Evolutionary conservation across 208 protist species (phyloP), one percentile per base, ranked within the genome.

Genomic region (Acanthamoeba triangularis): DNA sequence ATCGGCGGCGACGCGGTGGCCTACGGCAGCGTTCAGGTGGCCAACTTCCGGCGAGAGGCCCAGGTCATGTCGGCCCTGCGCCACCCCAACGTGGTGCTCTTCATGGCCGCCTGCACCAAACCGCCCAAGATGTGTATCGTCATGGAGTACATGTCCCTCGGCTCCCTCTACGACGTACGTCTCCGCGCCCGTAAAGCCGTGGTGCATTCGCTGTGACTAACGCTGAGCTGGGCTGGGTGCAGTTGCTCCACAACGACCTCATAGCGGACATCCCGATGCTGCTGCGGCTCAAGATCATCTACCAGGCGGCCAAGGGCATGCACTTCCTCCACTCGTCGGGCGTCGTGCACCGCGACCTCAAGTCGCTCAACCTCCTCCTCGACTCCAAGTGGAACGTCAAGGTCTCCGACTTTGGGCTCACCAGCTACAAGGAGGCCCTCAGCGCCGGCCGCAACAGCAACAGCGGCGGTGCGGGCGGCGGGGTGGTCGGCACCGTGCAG

Each of bases 101-200:
- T 82, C 41, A 82, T 82, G 74, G 74, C 37, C 16, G 74, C 74
- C 74, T 82, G 74, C 74, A 82, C 74, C 74, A 82, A 41, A 16
- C 37, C 33, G n/a, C 37, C 37, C 10, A 41, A 82, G 37, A 82
- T 82, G 74, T 41, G 37, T 33, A 82, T 82, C 41, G 74, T 82
- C 74, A 82, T 41, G 37, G 74, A 82, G 74, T 82, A 23, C 37
- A 82, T 82, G 74, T 23, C 74, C 74, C 16, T 52, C 18, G 74
- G 74, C 74, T 52, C 33, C 74, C 74, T 82, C 61, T 67, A 33
- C 28, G 61, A 67, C 25, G 61, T 67, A 67, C 28, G 61, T 56
- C 52, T 47, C 41, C 3, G 41, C 41, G n/a, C n/a, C n/a, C n/a
- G n/a, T n/a, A n/a, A n/a, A n/a, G n/a, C n/a, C n/a, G n/a, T n/a